Evolutionary conservation across 1,139 yeast species (phyloP), one percentile per base, ranked within the genome.

Genomic region (Pneumocystis carinii): DNA sequence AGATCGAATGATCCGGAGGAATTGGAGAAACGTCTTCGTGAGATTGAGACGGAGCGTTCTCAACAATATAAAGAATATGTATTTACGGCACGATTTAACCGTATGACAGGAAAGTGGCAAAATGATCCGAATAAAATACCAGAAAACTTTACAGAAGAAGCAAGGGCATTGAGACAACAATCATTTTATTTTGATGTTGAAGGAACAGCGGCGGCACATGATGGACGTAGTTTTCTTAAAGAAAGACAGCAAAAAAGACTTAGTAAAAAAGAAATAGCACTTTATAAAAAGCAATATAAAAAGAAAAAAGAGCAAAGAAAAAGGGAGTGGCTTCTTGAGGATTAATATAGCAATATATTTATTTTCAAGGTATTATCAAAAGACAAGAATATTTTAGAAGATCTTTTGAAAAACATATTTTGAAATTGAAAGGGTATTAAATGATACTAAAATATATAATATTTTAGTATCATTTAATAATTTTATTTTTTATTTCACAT

Each of bases 231-330:
- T 35, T 64, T 66, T 61, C 65, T 60, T 61, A 68, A 69, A 10
- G 68, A 65, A 59, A 66, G 71, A 32, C 67, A 67, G 53, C 65
- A 61, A 35, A 60, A 61, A 8, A 67, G 68, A 62, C 66, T 67
- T 6, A 56, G 72, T 5, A 71, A 71, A 61, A 65, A 66, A 48
- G 71, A 72, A 56, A 32, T 70, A 35, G 68, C 68, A 63, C 62
- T 64, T 39, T 71, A 67, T 59, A 68, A 68, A 38, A 60, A 66
- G 63, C 67, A 64, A 59, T 66, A 68, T 62, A 65, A 68, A 63
- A 72, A 71, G 58, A 64, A 64, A 61, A 69, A 70, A 62, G 71
- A 70, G 39, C 76, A 37, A 7, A 27, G 59, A 6, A 57, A 57
- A 39, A 57, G 59, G 29, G 59, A 39, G 19, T 57, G 41, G 59